Percentiles rank a stretch among this genome's conserved stretches.
Conservation (phyloP, 176 grass and related monocot genomes). For the Carex parvula region DNA sequence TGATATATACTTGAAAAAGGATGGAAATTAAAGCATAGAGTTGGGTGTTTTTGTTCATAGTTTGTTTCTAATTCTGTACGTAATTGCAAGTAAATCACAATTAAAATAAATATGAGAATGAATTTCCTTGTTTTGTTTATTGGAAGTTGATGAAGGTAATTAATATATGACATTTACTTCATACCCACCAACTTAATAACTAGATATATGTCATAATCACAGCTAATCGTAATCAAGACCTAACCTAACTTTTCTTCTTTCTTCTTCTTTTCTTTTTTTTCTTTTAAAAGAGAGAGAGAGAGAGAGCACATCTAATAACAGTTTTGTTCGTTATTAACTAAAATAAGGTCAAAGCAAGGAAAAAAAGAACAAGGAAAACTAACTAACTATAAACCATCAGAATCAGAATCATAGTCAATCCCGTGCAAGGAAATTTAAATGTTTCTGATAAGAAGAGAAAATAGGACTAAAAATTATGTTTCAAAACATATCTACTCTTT, state of each 20-base stretch:
- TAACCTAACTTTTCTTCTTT: neutral
- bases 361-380: neutral
- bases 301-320: neutral
- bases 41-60: neutral
- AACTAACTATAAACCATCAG: neutral
- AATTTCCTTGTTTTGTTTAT: neutral
- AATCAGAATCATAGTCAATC: neutral
- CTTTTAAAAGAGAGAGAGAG: no score
- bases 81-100: no score
- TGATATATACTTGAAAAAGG: neutral
- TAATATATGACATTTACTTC: neutral
- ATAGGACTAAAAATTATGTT: neutral
- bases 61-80: no score
- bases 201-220: slow-evolving; percentile 16
- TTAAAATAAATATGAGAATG: neutral
- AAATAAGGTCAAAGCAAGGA: neutral
- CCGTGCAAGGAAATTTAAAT: neutral
- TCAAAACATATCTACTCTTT: neutral
- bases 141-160: neutral
- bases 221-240: slow-evolving; percentile 19
- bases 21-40: neutral
- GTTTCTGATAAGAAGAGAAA: neutral
- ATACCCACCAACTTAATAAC: neutral
- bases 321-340: neutral
- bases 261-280: neutral